Base-by-base conservation (phyloP, 805 yeast genomes). In the Vanderwaltozyma tropicalis region DNA sequence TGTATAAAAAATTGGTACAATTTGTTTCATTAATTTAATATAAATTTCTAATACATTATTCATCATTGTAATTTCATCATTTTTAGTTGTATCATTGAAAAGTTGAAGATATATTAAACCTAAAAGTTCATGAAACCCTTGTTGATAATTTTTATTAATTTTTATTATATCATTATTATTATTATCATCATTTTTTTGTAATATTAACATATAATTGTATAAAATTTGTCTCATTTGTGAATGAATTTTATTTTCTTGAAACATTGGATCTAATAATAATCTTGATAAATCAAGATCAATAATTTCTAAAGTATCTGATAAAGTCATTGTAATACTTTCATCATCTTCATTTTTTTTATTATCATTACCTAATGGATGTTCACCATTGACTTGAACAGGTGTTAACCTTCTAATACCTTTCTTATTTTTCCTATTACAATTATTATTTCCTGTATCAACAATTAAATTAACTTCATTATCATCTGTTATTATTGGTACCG, bases 111-210 rank as follows among this genome's bases (percentile, higher is more conserved):
- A 57, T 8, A 57, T 45, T 26, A 51, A 37, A 10, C 55, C 57
- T 17, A 57, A 44, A 10, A 57, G 31, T 37, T 57, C 62, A 37
- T 57, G 62, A 37, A 46, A 56, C 1, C 62, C 62, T 37, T 57
- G 62, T 35, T 48, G 55, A 41, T 57, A 57, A 31, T 30, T 38
- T 30, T 28, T 33, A 18, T 34, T 34, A 24, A 28, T 8, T 17
- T 26, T 28, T 3, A 30, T 18, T 2, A 34, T 30, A 15, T 30
- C 19, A 11, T 7, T 27, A 16, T 14, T 35, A n/a, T 35, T 44
- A 15, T 32, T 32, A 8, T 38, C 32, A 21, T 29, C 22, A 21
- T 28, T 28, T 3, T 30, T 22, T 26, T 34, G 37, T 26, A 38
- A 20, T 5, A 28, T 14, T 13, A 34, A 21, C 4, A 38, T 39